Evolutionary conservation across 176 grass and related monocot species (phyloP), one percentile per base, ranked within the genome.

Genomic region (Ananas comosus): DNA sequence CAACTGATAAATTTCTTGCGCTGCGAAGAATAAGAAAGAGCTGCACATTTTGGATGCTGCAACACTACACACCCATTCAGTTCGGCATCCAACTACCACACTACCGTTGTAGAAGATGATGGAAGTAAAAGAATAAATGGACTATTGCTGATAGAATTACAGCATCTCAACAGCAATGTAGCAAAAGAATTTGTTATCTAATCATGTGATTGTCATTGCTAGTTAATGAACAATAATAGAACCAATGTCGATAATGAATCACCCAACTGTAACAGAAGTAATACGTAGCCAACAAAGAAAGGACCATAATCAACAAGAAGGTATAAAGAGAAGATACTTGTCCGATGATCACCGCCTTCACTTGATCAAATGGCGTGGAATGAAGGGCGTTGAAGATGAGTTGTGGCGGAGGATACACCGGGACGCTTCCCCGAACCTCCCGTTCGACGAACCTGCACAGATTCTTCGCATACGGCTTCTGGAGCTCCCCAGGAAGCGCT

Each of bases 341-440:
- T 28, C 93, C 93, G 61, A 97, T 92, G 74, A 97, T 92, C 66
- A 97, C 89, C 1, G 87, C 93, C 76, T 92, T 97, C 65, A 97
- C 82, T 33, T 76, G 57, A 69, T 97, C 65, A 71, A 92, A 92
- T 10, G 94, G 94, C 8, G 89, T 92, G 13, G 84, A 68, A 50
- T 97, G 85, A 23, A 97, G 86, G 29, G 89, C 94, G 80, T 97
- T 88, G 77, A 97, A 97, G 11, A 90, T 80, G 9, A 90, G 86
- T 51, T 90, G 80, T 2, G 76, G 80, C 29, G 94, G 86, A 64
- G 94, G 94, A 56, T 90, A 97, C 18, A 97, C 75, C 0, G 94
- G 82, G 48, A 85, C 74, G 27, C 57, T 76, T 42, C 86, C 89
- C 52, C 81, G 51, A 3, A 83, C 49, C 73, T 97, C 94, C 57